Conservation (phyloP, 2,329 filamentous ascomycete species). For the Pseudocercospora eumusae region DNA sequence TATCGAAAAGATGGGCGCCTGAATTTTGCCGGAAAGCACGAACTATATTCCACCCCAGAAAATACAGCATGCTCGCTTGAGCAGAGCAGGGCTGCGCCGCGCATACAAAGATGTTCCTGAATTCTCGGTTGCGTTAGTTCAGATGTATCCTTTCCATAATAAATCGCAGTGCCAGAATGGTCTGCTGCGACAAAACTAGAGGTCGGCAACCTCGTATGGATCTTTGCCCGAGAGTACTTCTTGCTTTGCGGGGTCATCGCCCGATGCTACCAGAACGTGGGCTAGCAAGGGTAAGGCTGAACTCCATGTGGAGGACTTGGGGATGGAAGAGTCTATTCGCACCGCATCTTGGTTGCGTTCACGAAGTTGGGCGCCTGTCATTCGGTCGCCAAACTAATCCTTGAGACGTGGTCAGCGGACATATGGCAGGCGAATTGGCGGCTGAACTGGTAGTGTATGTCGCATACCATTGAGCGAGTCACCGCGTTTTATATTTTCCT, state of each 20-base stretch:
- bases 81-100: background rate
- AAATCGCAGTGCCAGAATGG: background rate
- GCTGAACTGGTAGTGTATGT: slow-evolving; percentile 6
- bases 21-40: background rate
- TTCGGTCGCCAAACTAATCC: background rate
- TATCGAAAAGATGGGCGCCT: background rate
- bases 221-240: background rate
- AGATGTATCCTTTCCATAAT: background rate
- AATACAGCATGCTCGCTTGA: background rate
- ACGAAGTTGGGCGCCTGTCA: background rate
- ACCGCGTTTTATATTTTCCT: background rate
- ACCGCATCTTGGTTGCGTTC: slow-evolving; percentile 1
- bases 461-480: background rate
- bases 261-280: slow-evolving; percentile 5
- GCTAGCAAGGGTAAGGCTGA: slow-evolving; percentile 7
- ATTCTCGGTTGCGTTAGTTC: background rate
- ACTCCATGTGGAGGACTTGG: slow-evolving; percentile 8
- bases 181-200: background rate
- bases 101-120: background rate
- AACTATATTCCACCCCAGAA: background rate
- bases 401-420: slow-evolving; percentile 5
- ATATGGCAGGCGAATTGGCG: slow-evolving; percentile 7
- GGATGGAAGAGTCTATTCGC: slow-evolving; percentile 1
- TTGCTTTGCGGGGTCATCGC: slow-evolving; percentile 3
- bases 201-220: slow-evolving; percentile 4